Conservation (phyloP, 345 rosid genomes). For the Arabis alpina region DNA sequence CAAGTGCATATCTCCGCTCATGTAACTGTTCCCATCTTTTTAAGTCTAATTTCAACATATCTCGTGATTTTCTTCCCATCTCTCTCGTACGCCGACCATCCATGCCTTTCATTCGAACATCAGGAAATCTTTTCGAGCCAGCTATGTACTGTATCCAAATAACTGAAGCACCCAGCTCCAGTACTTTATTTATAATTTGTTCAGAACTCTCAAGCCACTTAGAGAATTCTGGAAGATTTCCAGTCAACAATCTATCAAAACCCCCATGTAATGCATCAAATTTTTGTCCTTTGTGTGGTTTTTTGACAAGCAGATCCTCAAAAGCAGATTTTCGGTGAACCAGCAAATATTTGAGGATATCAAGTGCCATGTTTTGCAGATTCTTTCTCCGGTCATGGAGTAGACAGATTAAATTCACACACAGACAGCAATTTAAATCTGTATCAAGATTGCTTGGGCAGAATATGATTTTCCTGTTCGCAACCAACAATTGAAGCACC, state of each 20-base stretch:
- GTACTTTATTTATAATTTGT: conserved; percentile 62
- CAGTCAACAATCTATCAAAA: conserved; percentile 82
- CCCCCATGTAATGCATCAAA: conserved; percentile 82
- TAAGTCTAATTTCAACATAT: conserved; percentile 64
- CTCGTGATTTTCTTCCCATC: conserved; percentile 81
- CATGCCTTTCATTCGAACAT: conserved; percentile 79
- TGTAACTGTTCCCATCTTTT: conserved; percentile 83
- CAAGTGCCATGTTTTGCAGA: conserved; percentile 77
- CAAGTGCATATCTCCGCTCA: conserved; percentile 87
- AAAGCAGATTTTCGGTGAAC: conserved; percentile 78
- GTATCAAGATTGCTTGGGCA: conserved; percentile 90
- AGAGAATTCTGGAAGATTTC: conserved; percentile 63
- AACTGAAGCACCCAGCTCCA: conserved; percentile 88
- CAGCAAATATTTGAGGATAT: conserved; percentile 72
- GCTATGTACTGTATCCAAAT: conserved; percentile 90
- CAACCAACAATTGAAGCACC: conserved; percentile 80
- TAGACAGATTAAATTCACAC: conserved; percentile 79
- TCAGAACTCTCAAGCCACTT: conserved; percentile 79
- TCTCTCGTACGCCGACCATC: conserved; percentile 87
- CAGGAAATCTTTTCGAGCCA: conserved; percentile 90
- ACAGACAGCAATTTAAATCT: conserved; percentile 86
- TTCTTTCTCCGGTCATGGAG: conserved; percentile 73
- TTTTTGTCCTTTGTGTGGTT: conserved; percentile 72
- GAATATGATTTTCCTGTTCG: conserved; percentile 77
- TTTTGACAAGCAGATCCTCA: conserved; percentile 82